Conservation (phyloP, 2,329 filamentous ascomycete genomes). For the Trichoderma hamatum region DNA sequence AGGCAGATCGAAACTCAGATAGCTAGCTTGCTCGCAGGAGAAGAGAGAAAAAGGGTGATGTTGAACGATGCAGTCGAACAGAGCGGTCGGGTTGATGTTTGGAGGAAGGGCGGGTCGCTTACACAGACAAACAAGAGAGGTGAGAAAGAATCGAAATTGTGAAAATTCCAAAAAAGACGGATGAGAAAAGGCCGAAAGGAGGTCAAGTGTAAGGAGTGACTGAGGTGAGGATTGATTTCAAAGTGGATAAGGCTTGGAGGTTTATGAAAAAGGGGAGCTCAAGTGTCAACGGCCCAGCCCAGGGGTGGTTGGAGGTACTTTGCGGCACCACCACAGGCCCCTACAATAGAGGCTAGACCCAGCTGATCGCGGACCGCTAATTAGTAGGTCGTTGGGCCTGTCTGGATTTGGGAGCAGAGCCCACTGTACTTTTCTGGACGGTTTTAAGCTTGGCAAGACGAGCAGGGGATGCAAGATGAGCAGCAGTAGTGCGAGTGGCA, state of each 20-base stretch:
- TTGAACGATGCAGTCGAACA: background rate
- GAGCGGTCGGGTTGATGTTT: conserved; percentile 2
- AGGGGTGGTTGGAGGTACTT: conserved; percentile 26
- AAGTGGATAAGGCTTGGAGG: conserved; percentile 44
- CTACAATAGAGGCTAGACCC: conserved; percentile 36
- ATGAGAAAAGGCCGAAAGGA: conserved; percentile 24
- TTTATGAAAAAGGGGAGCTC: conserved; percentile 44
- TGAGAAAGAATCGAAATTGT: conserved; percentile 19
- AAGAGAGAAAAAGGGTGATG: background rate
- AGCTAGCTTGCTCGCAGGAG: background rate
- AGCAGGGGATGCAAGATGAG: conserved; percentile 8
- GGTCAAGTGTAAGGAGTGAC: conserved; percentile 41
- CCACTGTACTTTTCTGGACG: conserved; percentile 6
- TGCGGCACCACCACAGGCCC: conserved; percentile 3
- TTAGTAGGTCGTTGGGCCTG: conserved; percentile 21
- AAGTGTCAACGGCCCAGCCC: conserved; percentile 24
- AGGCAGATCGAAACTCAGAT: background rate
- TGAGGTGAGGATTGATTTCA: conserved; percentile 44
- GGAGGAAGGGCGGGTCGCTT: conserved; percentile 7
- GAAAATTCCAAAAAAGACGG: conserved; percentile 25
- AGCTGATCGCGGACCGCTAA: conserved; percentile 38
- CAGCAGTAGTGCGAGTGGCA: background rate
- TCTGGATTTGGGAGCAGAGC: conserved; percentile 10
- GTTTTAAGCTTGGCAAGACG: conserved; percentile 17
- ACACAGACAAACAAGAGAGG: conserved; percentile 23